Evolutionary conservation across 352 stramenopile genomes (phyloP), one percentile per base, ranked within the genome.

Genomic region (Detonula confervacea): DNA sequence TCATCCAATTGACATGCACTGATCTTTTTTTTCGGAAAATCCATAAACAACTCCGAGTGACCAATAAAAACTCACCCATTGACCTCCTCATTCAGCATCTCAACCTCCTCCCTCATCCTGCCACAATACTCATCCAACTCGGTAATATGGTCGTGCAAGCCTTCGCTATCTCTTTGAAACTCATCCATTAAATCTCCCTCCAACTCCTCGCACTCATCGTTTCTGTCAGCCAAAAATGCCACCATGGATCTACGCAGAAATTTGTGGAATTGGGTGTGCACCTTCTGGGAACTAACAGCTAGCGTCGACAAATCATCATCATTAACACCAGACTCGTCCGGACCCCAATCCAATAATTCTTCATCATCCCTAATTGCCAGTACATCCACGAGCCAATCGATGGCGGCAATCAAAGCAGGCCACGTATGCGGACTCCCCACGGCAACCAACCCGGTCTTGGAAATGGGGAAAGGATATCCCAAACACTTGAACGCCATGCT

Each of bases 351-450:
- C 25, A 56, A 39, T 27, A 67, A 57, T 18, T 73, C 39, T 12
- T 89, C 74, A 27, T 91, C 90, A 9, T 90, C 73, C 6, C 83
- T 81, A 7, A 90, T 62, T 29, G 93, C 70, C 16, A 97, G 90
- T 27, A 94, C 83, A 80, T 98, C 97, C 49, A 99, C 95, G 18
- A 99, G 80, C 97, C 97, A 99, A 9, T 95, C 95, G 27, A 99
- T 95, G 2, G 95, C 95, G 1, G 96, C 96, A 54, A 99, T 91
- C 22, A 99, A 88, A 56, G 92, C 91, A 0, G 97, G 97, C 97
- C 96, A 99, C 63, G 96, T 98, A 77, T 99, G 96, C 4, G 96
- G 95, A 65, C 92, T 97, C 7, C 96, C 96, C 33, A 97, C 96
- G 4, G 97, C 95, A 1, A 95, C 93, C 9, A 99, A 87, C 35